Conservation (phyloP, 2,329 filamentous ascomycete species). For the Diaporthe vexans region DNA sequence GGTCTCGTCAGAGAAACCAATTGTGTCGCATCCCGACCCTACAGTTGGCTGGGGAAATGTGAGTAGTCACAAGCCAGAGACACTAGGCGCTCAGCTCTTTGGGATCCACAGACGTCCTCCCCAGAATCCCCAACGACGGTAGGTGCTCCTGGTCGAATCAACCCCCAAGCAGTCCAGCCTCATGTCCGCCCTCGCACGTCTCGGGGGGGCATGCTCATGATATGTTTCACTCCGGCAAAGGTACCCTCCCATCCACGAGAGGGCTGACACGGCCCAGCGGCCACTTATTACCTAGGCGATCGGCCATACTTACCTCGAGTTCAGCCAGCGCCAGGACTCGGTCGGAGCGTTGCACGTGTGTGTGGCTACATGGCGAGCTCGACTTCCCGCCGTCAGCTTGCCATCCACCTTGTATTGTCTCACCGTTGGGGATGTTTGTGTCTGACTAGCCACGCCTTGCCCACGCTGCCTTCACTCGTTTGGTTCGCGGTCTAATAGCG, state of each 20-base stretch:
- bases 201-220: not conserved
- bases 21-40: constrained; percentile 18
- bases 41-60: not conserved
- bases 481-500: constrained; percentile 31
- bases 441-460: constrained; percentile 27
- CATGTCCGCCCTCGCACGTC: not conserved
- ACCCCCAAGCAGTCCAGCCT: constrained; percentile 16
- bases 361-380: constrained; percentile 29
- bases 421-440: constrained; percentile 14
- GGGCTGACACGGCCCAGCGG: constrained; percentile 16
- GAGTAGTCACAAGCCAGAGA: constrained; percentile 23
- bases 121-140: not conserved
- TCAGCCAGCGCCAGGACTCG: not conserved
- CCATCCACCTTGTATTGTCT: not conserved
- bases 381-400: not conserved
- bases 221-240: not conserved
- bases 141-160: constrained; percentile 11
- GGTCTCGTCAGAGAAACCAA: constrained; percentile 17
- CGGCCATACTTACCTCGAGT: constrained; percentile 11
- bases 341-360: constrained; percentile 20
- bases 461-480: constrained; percentile 12
- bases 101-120: constrained; percentile 14
- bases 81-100: constrained; percentile 24
- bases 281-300: not conserved
- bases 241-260: not conserved